These are phyloP conservation scores for Trametes villosa DNA, from an alignment of 768 basidiomycete genomes.

Conservation along the genomic window DNA sequence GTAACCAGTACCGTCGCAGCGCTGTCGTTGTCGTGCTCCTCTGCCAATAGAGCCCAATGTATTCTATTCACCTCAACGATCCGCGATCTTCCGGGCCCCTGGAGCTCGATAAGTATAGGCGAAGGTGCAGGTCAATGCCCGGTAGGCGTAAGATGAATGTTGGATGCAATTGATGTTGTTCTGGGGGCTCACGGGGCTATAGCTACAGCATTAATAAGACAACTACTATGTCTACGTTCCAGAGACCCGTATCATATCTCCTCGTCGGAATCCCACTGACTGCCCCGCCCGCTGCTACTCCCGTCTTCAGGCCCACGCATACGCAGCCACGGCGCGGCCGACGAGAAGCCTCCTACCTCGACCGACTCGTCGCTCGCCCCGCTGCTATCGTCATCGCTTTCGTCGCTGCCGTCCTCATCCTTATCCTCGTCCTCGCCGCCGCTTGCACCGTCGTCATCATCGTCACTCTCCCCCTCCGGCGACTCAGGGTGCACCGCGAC, in stretches of 20 bases:
- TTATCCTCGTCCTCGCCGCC: neutral
- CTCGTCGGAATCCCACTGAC: neutral
- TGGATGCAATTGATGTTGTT: too few relatives aligned
- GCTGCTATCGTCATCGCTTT: neutral
- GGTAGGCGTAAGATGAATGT: too few relatives aligned
- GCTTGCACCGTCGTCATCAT: neutral
- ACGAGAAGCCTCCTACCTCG: neutral
- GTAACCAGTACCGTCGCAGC: slow-evolving; percentile 18
- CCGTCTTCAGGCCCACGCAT: slow-evolving; percentile 10
- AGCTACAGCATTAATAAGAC: too few relatives aligned
- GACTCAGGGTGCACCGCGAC: too few relatives aligned
- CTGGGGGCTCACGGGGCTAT: too few relatives aligned
- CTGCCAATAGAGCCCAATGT: slow-evolving; percentile 18
- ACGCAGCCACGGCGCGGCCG: slow-evolving; percentile 10
- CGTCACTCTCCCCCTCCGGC: too few relatives aligned
- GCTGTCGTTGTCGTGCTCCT: slow-evolving; percentile 9
- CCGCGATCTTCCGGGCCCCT: neutral
- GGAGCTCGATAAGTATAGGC: too few relatives aligned
- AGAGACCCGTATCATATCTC: neutral
- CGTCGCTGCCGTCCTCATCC: neutral
- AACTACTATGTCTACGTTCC: too few relatives aligned
- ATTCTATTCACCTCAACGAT: slow-evolving; percentile 3
- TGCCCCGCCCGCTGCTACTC: neutral
- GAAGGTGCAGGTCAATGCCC: too few relatives aligned
- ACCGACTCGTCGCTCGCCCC: slow-evolving; percentile 1